These are phyloP conservation scores for Phytophthora agathidicida DNA, from an alignment of 352 stramenopile species.

Conservation along the genomic window DNA sequence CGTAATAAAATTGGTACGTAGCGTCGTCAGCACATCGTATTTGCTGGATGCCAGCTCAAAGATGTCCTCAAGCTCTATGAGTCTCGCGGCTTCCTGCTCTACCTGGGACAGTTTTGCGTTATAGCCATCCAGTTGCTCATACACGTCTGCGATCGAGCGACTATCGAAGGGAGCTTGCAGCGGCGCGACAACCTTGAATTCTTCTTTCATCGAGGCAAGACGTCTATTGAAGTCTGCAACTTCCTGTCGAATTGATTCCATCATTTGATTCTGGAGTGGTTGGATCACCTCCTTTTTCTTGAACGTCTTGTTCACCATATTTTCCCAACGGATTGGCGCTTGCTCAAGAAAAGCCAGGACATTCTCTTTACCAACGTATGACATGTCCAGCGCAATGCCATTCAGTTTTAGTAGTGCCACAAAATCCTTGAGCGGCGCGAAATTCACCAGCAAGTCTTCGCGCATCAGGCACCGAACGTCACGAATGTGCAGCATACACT, in stretches of 20 bases:
- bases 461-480: slow-evolving; percentile 88
- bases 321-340: slow-evolving; percentile 90
- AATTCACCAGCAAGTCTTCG: slow-evolving; percentile 78
- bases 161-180: slow-evolving; percentile 43
- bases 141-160: slow-evolving; percentile 69
- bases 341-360: slow-evolving; percentile 88
- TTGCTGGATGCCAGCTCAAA: slow-evolving; percentile 92
- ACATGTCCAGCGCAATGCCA: slow-evolving; percentile 90
- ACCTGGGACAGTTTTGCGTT: slow-evolving; percentile 76
- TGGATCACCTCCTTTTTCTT: slow-evolving; percentile 93
- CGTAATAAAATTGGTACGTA: slow-evolving; percentile 88
- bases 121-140: slow-evolving; percentile 88
- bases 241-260: slow-evolving; percentile 80
- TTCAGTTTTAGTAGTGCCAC: slow-evolving; percentile 86
- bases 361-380: slow-evolving; percentile 84
- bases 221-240: slow-evolving; percentile 78
- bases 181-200: slow-evolving; percentile 67
- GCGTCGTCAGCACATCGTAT: slow-evolving; percentile 78
- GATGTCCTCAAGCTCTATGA: slow-evolving; percentile 94
- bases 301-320: slow-evolving; percentile 94
- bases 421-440: slow-evolving; percentile 79
- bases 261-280: slow-evolving; percentile 89
- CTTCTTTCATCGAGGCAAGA: slow-evolving; percentile 62
- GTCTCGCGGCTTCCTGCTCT: slow-evolving; percentile 79
- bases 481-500: slow-evolving; percentile 89